Percentiles rank a stretch among this genome's conserved stretches.
Evolutionary conservation across 2,329 filamentous ascomycete genomes (phyloP).

Genomic region (Calonectria honghensis): DNA sequence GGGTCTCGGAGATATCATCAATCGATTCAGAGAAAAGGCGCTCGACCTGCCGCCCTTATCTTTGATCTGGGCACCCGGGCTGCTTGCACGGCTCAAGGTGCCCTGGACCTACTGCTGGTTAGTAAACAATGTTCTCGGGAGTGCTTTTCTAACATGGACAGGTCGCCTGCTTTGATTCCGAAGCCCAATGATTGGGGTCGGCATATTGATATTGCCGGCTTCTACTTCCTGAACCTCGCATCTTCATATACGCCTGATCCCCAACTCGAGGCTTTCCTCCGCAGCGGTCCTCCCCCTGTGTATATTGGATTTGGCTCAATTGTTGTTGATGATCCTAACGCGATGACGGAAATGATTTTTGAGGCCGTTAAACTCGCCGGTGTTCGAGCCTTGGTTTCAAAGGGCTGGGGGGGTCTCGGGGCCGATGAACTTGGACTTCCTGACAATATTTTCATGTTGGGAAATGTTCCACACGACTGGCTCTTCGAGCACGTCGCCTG

Average conservation of each 20-base stretch:
- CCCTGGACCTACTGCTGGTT: constrained; percentile 94
- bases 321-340: constrained; percentile 84
- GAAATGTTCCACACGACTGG: constrained; percentile 93
- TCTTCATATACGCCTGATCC: constrained; percentile 79
- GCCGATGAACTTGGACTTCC: constrained; percentile 82
- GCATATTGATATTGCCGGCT: constrained; percentile 84
- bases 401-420: constrained; percentile 91
- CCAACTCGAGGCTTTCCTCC: constrained; percentile 80
- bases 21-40: constrained; percentile 85
- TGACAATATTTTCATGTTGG: constrained; percentile 87
- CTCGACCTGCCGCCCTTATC: constrained; percentile 86
- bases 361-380: constrained; percentile 80
- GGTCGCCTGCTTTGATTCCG: constrained; percentile 84
- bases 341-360: constrained; percentile 82
- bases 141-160: constrained; percentile 42
- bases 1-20: constrained; percentile 92
- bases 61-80: constrained; percentile 87
- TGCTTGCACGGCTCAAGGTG: constrained; percentile 84
- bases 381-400: constrained; percentile 87
- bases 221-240: constrained; percentile 83
- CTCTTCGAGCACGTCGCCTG: constrained; percentile 87
- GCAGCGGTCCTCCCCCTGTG: constrained; percentile 81
- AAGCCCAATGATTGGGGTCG: constrained; percentile 86
- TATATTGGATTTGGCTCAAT: constrained; percentile 92
- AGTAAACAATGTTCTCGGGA: constrained; percentile 30